phyloP scores from a whole-genome alignment of 228 moss, liverwort and hornwort species.

The Sphagnum fallax region DNA sequence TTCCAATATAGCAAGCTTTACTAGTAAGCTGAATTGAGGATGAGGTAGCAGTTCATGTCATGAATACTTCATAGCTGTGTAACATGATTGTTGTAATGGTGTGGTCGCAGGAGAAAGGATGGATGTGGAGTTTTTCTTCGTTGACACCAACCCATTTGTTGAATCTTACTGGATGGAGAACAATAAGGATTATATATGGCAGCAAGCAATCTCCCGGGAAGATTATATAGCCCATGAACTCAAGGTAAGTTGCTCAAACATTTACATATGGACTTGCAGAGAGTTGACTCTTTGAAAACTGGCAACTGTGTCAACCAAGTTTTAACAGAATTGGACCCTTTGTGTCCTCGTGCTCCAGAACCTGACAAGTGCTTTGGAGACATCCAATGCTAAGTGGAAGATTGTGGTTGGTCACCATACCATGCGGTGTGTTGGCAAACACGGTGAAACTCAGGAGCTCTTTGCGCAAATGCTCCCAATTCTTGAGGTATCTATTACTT shows the following conservation, averaged over 20 bases:
- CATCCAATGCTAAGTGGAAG: constrained; percentile 36
- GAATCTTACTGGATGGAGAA: constrained; percentile 26
- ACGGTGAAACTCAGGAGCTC: constrained; percentile 27
- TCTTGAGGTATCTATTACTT: constrained; percentile 15
- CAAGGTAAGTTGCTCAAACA: constrained; percentile 5
- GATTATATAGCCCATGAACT: constrained; percentile 19
- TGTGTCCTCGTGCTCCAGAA: constrained; percentile 9
- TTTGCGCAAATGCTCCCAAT: constrained; percentile 25
- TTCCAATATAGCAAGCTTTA: no score
- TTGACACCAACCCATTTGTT: constrained; percentile 35
- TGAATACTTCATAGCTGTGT: no score
- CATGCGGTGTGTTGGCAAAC: constrained; percentile 30
- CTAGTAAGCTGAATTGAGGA: no score
- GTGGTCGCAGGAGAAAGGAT: not conserved
- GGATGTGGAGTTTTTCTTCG: constrained; percentile 36
- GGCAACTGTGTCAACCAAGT: not conserved
- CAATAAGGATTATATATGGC: constrained; percentile 18
- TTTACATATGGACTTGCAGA: not conserved
- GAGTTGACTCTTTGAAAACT: not conserved
- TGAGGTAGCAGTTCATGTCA: no score
- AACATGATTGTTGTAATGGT: not conserved
- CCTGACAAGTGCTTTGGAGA: constrained; percentile 17
- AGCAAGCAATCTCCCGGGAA: constrained; percentile 12
- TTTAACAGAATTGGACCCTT: no score
- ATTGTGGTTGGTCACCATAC: constrained; percentile 47